Base-by-base conservation (phyloP, 805 yeast species). In the Spathaspora hagerdaliae region DNA sequence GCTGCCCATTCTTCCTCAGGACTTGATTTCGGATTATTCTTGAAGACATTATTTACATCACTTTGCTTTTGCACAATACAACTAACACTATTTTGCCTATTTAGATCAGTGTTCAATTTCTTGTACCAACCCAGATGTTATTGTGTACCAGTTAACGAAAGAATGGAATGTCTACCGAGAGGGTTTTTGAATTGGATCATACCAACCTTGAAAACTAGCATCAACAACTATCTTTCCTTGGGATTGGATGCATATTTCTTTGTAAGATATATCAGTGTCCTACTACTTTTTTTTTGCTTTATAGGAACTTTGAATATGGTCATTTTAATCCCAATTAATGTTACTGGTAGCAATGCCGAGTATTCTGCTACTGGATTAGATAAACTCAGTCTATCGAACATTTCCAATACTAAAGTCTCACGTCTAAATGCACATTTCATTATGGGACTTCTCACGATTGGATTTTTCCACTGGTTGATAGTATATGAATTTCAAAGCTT, bases 171-270 rank as follows among this genome's bases (percentile, higher is more conserved):
- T 0, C 51, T 71, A 14, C 65, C 70, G 1, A 56, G 63, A 11
- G 76, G 78, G 0, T 61, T 77, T n/a, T 69, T 82, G 27, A 70
- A 71, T 4, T 87, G 92, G 92, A 49, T 83, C 1, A 38, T 54
- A 5, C 76, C 79, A 0, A 66, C 77, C 0, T 44, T 78, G 27
- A 49, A 56, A 7, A 57, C 63, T 15, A 70, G 73, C 1, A 64
- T 78, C 5, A 66, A 69, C 7, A 64, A 67, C 27, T 82, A 79
- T 53, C 57, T 72, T 27, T 61, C 68, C 1, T 63, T 76, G 49
- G 95, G 96, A 0, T 58, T 87, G 7, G 96, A 89, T 60, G 81
- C 90, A 0, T 87, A 84, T 58, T 82, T 84, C 56, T 83, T 87
- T 51, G 54, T 87, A 2, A 61, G 96, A 41, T 87, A 77, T 53